Conservation (phyloP, 257 asterid genomes). For the Thymus quinquecostatus region DNA sequence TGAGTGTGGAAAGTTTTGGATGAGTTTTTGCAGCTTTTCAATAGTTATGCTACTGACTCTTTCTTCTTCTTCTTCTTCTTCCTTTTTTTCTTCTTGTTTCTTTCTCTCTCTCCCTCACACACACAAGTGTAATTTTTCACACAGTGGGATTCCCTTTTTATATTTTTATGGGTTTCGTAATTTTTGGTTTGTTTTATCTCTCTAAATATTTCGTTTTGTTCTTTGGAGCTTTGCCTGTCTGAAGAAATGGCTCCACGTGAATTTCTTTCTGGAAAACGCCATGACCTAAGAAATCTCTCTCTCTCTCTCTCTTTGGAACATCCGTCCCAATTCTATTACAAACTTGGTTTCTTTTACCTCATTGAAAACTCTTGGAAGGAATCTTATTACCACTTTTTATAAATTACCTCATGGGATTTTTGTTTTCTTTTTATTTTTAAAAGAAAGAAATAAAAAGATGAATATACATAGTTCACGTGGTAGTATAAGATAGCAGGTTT, state of each 20-base stretch:
- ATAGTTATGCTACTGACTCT: neutral
- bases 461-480: constrained; percentile 53
- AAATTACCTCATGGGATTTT: constrained; percentile 1
- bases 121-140: neutral
- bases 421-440: neutral
- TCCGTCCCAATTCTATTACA: constrained; percentile 31
- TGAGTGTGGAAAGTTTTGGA: too few relatives aligned
- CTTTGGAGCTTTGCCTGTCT: constrained; percentile 56
- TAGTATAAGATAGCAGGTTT: constrained; percentile 44
- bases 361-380: neutral
- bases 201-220: constrained; percentile 41
- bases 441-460: too few relatives aligned
- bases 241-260: constrained; percentile 68
- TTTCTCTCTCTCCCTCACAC: neutral
- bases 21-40: neutral
- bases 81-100: neutral
- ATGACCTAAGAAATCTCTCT: constrained; percentile 36
- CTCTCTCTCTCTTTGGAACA: constrained; percentile 36
- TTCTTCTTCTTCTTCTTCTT: too few relatives aligned
- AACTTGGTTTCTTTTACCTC: neutral
- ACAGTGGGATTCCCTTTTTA: neutral
- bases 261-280: constrained; percentile 49
- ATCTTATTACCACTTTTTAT: neutral
- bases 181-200: constrained; percentile 20
- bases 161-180: constrained; percentile 9